Percentiles rank a stretch among this genome's conserved stretches.
Evolutionary conservation across 371 early-diverging fungal genomes (phyloP).

Genomic region (Apophysomyces sp.): DNA sequence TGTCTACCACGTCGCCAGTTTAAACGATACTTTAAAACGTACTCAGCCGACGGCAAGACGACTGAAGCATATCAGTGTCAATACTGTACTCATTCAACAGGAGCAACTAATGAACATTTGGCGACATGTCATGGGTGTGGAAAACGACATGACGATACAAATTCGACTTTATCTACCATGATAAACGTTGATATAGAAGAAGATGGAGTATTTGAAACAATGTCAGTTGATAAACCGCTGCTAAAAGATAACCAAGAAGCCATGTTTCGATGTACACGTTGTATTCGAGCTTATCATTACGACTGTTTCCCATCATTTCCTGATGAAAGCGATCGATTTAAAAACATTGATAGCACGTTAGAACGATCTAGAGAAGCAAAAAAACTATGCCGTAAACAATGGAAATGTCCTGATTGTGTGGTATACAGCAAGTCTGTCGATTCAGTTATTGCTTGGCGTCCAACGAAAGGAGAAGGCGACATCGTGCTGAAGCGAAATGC

Average conservation of each 20-base stretch:
- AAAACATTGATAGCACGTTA: neutral
- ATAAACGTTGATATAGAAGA: neutral
- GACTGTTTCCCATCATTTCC: constrained; percentile 25
- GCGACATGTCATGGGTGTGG: constrained; percentile 12
- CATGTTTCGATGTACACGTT: constrained; percentile 38
- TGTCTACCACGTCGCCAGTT: constrained; percentile 21
- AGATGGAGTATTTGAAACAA: neutral
- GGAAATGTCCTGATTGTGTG: constrained; percentile 42
- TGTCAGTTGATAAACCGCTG: neutral
- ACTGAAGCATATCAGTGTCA: constrained; percentile 6
- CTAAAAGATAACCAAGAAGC: neutral
- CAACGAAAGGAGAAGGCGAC: neutral
- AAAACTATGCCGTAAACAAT: constrained; percentile 20
- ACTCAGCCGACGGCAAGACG: neutral
- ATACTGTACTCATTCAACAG: constrained; percentile 3
- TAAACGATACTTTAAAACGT: neutral
- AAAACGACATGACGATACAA: neutral
- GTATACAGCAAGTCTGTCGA: constrained; percentile 12
- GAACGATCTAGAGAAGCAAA: constrained; percentile 10
- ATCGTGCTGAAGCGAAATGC: neutral
- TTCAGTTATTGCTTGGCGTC: constrained; percentile 10
- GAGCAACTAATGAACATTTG: neutral
- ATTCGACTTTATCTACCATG: neutral
- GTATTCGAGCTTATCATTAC: constrained; percentile 39
- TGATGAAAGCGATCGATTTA: neutral